Evolutionary conservation across 164 flowering plant species (phyloP), one percentile per base, ranked within the genome.

Genomic region (Vitis amurensis): DNA sequence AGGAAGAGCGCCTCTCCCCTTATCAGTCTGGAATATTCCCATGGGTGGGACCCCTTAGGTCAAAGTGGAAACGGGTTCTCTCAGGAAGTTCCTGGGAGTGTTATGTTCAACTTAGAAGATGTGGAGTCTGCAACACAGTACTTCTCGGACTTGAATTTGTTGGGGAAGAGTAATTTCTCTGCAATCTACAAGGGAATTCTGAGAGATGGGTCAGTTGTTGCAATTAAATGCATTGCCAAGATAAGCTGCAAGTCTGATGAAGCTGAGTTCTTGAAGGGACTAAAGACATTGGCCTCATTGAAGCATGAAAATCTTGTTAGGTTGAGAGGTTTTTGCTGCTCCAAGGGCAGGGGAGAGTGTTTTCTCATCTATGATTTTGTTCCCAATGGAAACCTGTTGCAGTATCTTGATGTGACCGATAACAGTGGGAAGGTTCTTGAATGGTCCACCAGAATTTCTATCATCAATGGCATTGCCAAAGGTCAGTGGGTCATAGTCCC

Each of bases 241-340:
- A 83, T 88, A 4, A 91, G 98, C 71, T 91, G 97, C 71, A 93
- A 86, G 73, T 76, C 94, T 11, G 95, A 93, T 66, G 98, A 96
- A 66, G 74, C 79, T 19, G 97, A 93, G 72, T 91, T 96, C 73
- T 68, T 91, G 82, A 86, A 85, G 76, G 99, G 98, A 3, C 76
- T 96, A 80, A 88, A 85, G 75, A 66, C 84, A 8, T 48, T 93
- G 76, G 84, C 92, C 57, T 84, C 87, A 14, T 59, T 96, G 81
- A 86, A 80, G 50, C 98, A 96, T 70, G 97, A 91, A 55, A 91
- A 89, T 75, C 80, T 96, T 49, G 88, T 87, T 14, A 78, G 82
- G 55, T 63, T 96, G 66, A 86, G 95, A 79, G 99, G 99, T 0
- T 89, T 96, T 69, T 96, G 99, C 77, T 91, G 98, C 71, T 96